Conservation (phyloP, 2,329 filamentous ascomycete species). For the Orbilia brochopaga region DNA sequence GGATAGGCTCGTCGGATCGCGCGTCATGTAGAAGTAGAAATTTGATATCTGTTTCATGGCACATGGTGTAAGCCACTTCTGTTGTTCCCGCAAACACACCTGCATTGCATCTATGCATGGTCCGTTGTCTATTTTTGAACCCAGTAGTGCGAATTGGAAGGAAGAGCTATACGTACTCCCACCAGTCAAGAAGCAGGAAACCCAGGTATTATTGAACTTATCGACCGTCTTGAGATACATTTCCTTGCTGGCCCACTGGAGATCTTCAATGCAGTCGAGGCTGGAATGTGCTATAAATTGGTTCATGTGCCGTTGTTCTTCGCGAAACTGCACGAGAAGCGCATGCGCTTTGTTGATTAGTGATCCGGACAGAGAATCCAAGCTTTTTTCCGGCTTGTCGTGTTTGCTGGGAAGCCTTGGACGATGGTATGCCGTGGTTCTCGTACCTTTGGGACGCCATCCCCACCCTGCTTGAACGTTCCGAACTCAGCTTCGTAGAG, state of each 20-base stretch:
- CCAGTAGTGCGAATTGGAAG: constrained; percentile 14
- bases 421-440: constrained; percentile 1
- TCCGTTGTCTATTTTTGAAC: constrained; percentile 4
- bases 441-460: constrained; percentile 74
- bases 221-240: constrained; percentile 93
- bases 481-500: constrained; percentile 97
- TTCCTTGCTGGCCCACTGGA: constrained; percentile 82
- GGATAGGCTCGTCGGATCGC: constrained; percentile 90
- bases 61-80: constrained; percentile 27
- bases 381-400: neutral
- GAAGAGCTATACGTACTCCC: constrained; percentile 63
- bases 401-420: constrained; percentile 11
- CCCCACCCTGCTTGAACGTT: constrained; percentile 92
- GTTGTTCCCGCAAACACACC: neutral
- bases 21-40: constrained; percentile 94
- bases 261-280: constrained; percentile 92
- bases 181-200: constrained; percentile 91
- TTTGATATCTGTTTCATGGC: constrained; percentile 68
- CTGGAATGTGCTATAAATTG: constrained; percentile 96
- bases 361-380: constrained; percentile 29
- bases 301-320: constrained; percentile 90
- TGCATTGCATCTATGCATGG: constrained; percentile 1
- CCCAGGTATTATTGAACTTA: constrained; percentile 93
- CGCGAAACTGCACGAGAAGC: constrained; percentile 66
- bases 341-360: constrained; percentile 39